Base-by-base conservation (phyloP, 1,284 basidiomycete species). In the Apiotrichum sp. region DNA sequence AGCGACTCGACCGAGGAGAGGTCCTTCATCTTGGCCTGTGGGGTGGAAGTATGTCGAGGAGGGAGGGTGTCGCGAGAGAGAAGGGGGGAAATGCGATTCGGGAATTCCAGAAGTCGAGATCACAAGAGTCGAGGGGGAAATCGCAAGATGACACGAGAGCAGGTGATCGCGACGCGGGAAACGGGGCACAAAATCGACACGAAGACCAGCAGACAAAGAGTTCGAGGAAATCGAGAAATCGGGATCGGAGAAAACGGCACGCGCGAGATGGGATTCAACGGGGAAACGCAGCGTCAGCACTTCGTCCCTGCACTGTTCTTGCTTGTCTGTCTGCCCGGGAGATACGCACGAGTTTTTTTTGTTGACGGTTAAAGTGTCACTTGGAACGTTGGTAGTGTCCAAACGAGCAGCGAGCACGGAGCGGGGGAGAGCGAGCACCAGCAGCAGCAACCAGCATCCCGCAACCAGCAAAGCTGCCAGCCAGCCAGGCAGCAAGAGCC, bases 1-100 rank as follows among this genome's bases (percentile, higher is more conserved):
- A 97, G 86, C 78, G 91, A 88, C 87, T 98, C 93, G 66, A 74
- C 65, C 61, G 72, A 71, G 53, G 72, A 65, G 70, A 78, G 69
- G 71, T 78, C 76, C 74, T 78, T 78, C 76, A 78, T 78, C 69
- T 72, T 74, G 56, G 57, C 61, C 61, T 58, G 57, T 57, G 13
- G 38, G 29, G 41, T 36, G 29, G 3, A 33, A 49, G 39, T 53
- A 80, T 31, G 32, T 49, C 40, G 35, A 44, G 38, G 50, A 16
- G 35, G 32, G 33, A 9, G 29, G 29, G n/a, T 41, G 8, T 41
- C 40, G 40, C 11, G n/a, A 41, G 29, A 35, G 22, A 16, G 40
- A 6, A 16, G 35, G 22, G 11, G 10, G n/a, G 29, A 8, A 7
- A 31, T 16, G 13, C 13, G 36, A 9, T 13, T 8, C 9, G 13